Evolutionary conservation across 768 basidiomycete species (phyloP), one percentile per base, ranked within the genome.

Genomic region (Amanita brunnescens): DNA sequence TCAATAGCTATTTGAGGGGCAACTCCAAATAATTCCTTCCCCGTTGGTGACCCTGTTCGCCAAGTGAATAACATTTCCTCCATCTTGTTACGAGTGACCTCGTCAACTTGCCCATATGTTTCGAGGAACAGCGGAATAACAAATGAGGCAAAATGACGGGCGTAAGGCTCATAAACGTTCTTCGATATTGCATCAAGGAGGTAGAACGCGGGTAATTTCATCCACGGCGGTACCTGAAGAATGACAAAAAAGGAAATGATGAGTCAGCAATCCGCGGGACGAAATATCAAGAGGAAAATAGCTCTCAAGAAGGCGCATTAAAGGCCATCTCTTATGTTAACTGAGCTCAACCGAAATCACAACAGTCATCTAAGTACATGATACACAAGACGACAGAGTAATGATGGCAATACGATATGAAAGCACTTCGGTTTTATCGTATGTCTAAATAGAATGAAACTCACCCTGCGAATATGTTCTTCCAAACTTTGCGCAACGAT

Each of bases 61-160:
- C 96, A 99, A 5, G 96, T 95, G 24, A 89, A 68, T 12, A 98
- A 79, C 84, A 99, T 92, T 67, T 99, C 96, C 63, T 95, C 91
- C 90, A 99, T 94, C 68, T 98, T 98, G 64, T 81, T 80, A 54
- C 87, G 83, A 21, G 91, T 95, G 37, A 67, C 69, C 46, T 81
- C 81, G 62, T 96, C 93, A 57, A 96, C 94, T 59, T 81, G 77
- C 41, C 79, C 75, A 68, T 98, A 97, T 24, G 93, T 85, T 56
- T 89, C 82, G 57, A 96, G 73, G 70, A 93, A 98, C 14, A 94
- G 70, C 18, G 82, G 77, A 51, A 87, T 85, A 55, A 94, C 87
- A 63, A 92, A 79, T 8, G 81, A 76, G 9, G 87, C 77, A 61
- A 99, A 93, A 55, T 84, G 79, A 54, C 82, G 81, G 26, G 90